Base-by-base conservation (phyloP, 2,329 filamentous ascomycete genomes). In the Hymenoscyphus repandus region DNA sequence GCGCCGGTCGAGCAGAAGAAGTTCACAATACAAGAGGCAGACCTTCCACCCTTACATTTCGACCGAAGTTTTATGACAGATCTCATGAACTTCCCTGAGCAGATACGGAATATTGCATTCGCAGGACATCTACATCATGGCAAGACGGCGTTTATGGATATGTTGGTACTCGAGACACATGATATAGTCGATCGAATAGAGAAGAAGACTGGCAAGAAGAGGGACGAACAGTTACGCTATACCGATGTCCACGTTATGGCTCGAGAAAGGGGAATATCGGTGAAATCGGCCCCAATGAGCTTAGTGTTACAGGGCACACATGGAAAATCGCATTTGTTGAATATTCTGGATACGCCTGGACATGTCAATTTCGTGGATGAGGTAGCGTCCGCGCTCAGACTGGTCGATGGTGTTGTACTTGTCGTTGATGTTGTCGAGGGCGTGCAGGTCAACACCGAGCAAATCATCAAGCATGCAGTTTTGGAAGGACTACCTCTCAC, bases 341-440 rank as follows among this genome's bases (percentile, higher is more conserved):
- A 97, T 70, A 83, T 99, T 49, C 76, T 99, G 52, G 93, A 99
- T 70, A 99, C 93, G 1, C 93, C 93, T 0, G 93, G 93, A 6
- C 93, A 99, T 67, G 93, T 97, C 65, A 96, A 99, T 69, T 99
- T 99, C 68, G 92, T 95, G 38, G 93, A 99, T 66, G 93, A 99
- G 69, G 90, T 99, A 34, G 93, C 93, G 7, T 85, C 90, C 4
- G 86, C 90, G 1, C 74, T 96, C 62, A 83, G 93, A 38, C 72
- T 99, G 46, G 91, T 88, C 3, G 93, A 99, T 66, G 93, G 93
- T 53, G 83, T 97, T 20, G 92, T 95, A 47, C 73, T 99, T 44
- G 86, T 99, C 12, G 91, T 99, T 13, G 93, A 99, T 67, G 90
- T 96, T 18, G 89, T 99, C 1, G 93, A 99, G 69, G 93, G 93